A percentile compares a stretch with the other conserved stretches of the same genome.
phyloP scores from a whole-genome alignment of 495 filamentous ascomycete species.

The Hyaloscypha variabilis region DNA sequence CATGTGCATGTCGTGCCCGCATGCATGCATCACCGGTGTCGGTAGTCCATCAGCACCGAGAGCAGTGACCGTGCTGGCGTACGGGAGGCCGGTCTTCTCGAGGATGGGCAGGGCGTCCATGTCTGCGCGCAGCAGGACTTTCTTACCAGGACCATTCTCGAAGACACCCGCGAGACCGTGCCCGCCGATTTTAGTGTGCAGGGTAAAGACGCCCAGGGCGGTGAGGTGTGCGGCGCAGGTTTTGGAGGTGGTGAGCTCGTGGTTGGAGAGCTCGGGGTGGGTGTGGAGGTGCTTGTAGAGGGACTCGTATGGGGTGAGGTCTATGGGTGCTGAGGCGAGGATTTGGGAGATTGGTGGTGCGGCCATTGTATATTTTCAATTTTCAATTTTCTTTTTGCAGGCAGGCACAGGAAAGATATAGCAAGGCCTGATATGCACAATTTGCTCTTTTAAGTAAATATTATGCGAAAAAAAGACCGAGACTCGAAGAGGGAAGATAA shows the following conservation, averaged over 20 bases:
- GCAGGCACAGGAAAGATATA: too few species aligned
- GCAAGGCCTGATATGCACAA: too few species aligned
- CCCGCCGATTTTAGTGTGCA: conserved; percentile 55
- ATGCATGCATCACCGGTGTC: conserved; percentile 65
- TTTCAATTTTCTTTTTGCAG: too few species aligned
- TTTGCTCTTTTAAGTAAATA: too few species aligned
- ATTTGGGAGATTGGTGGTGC: too few species aligned
- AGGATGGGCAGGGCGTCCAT: conserved; percentile 62
- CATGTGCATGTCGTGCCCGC: conserved; percentile 66
- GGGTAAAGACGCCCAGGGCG: conserved; percentile 45
- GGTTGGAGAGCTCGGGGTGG: conserved; percentile 51
- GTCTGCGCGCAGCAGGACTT: conserved; percentile 58
- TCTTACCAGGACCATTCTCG: conserved; percentile 54
- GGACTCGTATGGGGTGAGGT: conserved; percentile 32
- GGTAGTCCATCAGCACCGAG: conserved; percentile 39
- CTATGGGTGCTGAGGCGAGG: conserved; percentile 4
- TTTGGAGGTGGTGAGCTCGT: conserved; percentile 44
- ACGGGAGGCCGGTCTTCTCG: conserved; percentile 56
- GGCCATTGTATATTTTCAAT: too few species aligned
- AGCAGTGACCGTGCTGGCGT: conserved; percentile 49
- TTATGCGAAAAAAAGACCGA: too few species aligned
- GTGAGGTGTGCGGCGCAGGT: conserved; percentile 33
- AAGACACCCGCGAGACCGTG: conserved; percentile 56
- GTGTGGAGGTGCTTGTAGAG: conserved; percentile 52
- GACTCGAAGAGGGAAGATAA: too few species aligned